Evolutionary conservation across 257 asterid species (phyloP), one percentile per base, ranked within the genome.

Genomic region (Solanum chmielewskii): DNA sequence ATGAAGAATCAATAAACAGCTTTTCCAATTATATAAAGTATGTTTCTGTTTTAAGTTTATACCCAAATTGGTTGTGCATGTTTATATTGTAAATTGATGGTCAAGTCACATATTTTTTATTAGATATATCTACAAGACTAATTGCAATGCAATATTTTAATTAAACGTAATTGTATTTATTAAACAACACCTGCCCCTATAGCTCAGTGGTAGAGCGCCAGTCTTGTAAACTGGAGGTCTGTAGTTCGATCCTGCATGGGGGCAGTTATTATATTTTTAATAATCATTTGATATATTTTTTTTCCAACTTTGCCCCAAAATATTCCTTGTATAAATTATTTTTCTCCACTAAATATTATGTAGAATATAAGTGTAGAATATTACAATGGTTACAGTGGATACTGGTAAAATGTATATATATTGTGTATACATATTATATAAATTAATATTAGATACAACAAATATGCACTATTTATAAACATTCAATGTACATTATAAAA

Each of bases 161-260:
- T 45, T 12, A 12, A 1, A 47, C 3, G 0, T 4, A 47, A 14
- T 47, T 15, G 13, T 16, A 33, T 15, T 16, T 0, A 3, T 0
- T 3, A 1, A 3, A 1, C 4, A 73, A 9, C 9, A 8, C 1
- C 1, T 9, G 27, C 80, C 47, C 47, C 47, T 73, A 35, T 73
- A 18, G 47, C 80, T 73, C 27, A 73, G 80, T 35, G 80, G 47
- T 73, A 73, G 29, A 73, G 47, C 47, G 47, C 47, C 27, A 73
- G 47, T 73, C 29, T 73, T 73, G 80, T 73, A 73, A 73, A 71
- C 45, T 73, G 80, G 80, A 73, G 47, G 47, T 35, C 47, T 73
- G 80, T 35, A 73, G 80, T 73, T 73, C 29, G 47, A 18, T 73
- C 80, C 47, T 73, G 80, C 47, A 73, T 73, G 29, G 80, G 47